Evolutionary conservation across 2,329 filamentous ascomycete species (phyloP), one percentile per base, ranked within the genome.

Genomic region (Alternaria viburni): DNA sequence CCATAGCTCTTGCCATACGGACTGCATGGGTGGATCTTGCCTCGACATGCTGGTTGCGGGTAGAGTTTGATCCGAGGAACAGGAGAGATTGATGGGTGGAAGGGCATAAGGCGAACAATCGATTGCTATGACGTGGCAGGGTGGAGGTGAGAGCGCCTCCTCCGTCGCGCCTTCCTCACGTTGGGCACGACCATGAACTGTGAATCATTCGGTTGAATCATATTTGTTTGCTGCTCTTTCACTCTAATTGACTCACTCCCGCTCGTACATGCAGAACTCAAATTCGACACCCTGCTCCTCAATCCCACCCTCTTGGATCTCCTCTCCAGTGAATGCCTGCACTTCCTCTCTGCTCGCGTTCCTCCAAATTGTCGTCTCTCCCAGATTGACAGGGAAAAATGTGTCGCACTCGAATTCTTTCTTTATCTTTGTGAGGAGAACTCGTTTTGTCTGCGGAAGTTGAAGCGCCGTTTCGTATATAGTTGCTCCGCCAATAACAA

Each of bases 401-500:
- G 90, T 90, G 78, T 96, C 92, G 74, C 91, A 94, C 61, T 91
- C 90, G 80, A 89, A 95, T 51, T 92, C 90, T 4, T 81, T 82
- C 67, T 86, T 74, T 36, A 96, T 86, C 67, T 87, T 85, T 54
- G 92, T 96, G 68, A 95, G 81, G 64, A 96, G 79, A 58, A 96
- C 86, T 44, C 89, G 82, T 71, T 83, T 85, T 45, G 89, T 84
- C 77, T 88, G 85, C 45, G 80, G 76, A 61, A 88, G 72, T 69
- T 81, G 77, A 74, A 98, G 83, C 13, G 93, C 90, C 21, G 89
- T 86, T 43, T 83, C 84, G 80, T 98, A 99, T 68, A 98, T 90
- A 81, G 93, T 91, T 59, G 89, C 91, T 5, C 96, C 96, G 23
- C 96, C 96, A 73, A 99, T 97, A 46, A 98, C 87, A 79, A 94